A percentile compares a stretch with the other conserved stretches of the same genome.
phyloP scores from a whole-genome alignment of 2,329 filamentous ascomycete genomes.

The Phoma sp. region DNA sequence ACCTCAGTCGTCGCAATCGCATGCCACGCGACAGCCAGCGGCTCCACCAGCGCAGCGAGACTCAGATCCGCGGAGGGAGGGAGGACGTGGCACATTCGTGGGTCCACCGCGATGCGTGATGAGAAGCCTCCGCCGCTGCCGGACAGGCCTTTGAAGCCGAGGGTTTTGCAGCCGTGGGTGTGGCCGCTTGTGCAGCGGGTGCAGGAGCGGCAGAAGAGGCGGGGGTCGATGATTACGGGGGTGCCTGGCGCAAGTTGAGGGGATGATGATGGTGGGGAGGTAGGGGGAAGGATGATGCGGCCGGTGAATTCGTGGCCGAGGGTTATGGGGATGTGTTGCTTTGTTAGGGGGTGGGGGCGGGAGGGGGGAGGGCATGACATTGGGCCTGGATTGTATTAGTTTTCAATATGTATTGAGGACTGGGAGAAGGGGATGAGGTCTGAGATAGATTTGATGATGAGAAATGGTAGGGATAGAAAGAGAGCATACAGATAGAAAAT shows the following conservation, averaged over 20 bases:
- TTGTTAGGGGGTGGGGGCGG: constrained; percentile 31
- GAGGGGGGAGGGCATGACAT: constrained; percentile 19
- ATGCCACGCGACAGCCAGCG: constrained; percentile 43
- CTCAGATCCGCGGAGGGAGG: constrained; percentile 33
- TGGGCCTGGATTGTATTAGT: no score
- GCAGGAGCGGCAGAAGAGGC: constrained; percentile 39
- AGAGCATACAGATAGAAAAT: no score
- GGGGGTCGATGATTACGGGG: constrained; percentile 39
- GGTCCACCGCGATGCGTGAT: constrained; percentile 33
- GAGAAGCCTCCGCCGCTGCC: constrained; percentile 39
- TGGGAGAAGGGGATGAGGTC: no score
- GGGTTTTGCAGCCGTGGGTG: constrained; percentile 32
- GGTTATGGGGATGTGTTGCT: constrained; percentile 32
- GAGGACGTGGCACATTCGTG: constrained; percentile 29
- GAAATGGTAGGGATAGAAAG: no score
- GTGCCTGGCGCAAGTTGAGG: constrained; percentile 32
- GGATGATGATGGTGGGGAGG: constrained; percentile 28
- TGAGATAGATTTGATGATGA: no score
- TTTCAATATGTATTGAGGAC: no score
- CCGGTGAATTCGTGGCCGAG: constrained; percentile 45
- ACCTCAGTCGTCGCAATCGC: constrained; percentile 23
- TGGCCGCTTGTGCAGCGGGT: constrained; percentile 20
- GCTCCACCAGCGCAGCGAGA: constrained; percentile 39
- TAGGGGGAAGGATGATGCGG: constrained; percentile 28
- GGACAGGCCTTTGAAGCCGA: constrained; percentile 38